Evolutionary conservation across 768 basidiomycete genomes (phyloP), one percentile per base, ranked within the genome.

Genomic region (Psilocybe sp.): DNA sequence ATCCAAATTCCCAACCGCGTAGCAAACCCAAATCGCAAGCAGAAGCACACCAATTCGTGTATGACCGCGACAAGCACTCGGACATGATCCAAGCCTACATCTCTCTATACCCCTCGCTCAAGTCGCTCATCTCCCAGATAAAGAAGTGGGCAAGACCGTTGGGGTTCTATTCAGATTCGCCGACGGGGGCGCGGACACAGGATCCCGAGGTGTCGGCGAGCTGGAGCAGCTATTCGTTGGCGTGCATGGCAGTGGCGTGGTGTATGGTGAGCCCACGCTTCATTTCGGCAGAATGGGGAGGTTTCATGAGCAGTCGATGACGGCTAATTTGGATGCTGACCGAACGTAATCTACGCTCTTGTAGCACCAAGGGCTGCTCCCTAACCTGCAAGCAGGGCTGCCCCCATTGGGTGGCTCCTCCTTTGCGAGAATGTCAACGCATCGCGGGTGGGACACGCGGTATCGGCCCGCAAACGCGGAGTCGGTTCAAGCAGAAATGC

Each of bases 91-190:
- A 64, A 39, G 61, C 63, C 10, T 88, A 87, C 63, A 80, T 77
- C 49, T 60, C 72, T 32, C 55, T 76, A 1, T 66, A 64, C 3
- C 78, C 80, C 0, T 50, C 74, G 1, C 63, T 84, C 32, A 66
- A 72, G 1, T 67, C 72, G 4, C 53, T 84, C 57, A 52, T 84
- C 6, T 57, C 64, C 40, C 61, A 69, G 32, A 69, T 87, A 62
- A 86, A 87, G 62, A 52, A 61, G n/a, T 88, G 85, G 85, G 82
- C 84, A 9, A 76, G 74, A 46, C 70, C 75, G 19, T 67, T 75
- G 4, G 76, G 69, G 0, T 62, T 84, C n/a, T n/a, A n/a, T n/a
- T n/a, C n/a, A 38, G 85, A 85, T 58, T 60, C 63, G 13, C 76
- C 84, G 0, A 60, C 33, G 5, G 34, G 68, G 14, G 56, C 19